Evolutionary conservation across 108 stramenopile species (phyloP), one percentile per base, ranked within the genome.

Genomic region (Nitzschia inconspicua): DNA sequence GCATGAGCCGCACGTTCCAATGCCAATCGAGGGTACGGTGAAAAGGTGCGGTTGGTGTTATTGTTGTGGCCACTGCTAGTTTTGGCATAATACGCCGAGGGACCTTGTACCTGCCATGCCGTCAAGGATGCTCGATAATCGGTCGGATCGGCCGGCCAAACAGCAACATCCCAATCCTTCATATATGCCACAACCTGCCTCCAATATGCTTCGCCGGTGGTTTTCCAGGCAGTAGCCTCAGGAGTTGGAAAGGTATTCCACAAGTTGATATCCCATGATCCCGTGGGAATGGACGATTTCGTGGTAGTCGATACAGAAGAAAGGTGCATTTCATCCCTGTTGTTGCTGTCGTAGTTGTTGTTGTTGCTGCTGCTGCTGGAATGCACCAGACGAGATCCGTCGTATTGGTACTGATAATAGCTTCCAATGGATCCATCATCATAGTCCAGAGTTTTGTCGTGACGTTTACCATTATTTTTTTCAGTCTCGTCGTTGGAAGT

Each of bases 1-100:
- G 80, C 55, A 23, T 83, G 44, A 1, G 85, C 83, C 3, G 91
- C 83, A 65, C 81, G 67, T 63, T 79, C 68, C 48, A 93, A 68
- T 3, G 75, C 61, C 24, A 44, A 35, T 2, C 39, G 63, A 18
- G 63, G 56, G n/a, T 70, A 30, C 11, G 40, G 32, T 8, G 24
- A 23, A 40, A 3, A n/a, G 50, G 40, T 18, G 26, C 35, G 28
- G 19, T 40, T 39, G 6, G 44, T 24, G 11, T 29, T 34, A 22
- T 53, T 53, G 8, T 25, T 8, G 23, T 13, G 8, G n/a, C 24
- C 24, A 0, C 16, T n/a, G 37, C 11, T 14, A 8, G 6, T n/a
- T 14, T 30, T 4, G 13, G 29, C 4, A 4, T 35, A 35, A 54
- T 53, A 30, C 53, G 23, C 52, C 10, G 39, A 32, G n/a, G 44